Conservation (phyloP, 495 filamentous ascomycete genomes). For the Xylaria grammica region DNA sequence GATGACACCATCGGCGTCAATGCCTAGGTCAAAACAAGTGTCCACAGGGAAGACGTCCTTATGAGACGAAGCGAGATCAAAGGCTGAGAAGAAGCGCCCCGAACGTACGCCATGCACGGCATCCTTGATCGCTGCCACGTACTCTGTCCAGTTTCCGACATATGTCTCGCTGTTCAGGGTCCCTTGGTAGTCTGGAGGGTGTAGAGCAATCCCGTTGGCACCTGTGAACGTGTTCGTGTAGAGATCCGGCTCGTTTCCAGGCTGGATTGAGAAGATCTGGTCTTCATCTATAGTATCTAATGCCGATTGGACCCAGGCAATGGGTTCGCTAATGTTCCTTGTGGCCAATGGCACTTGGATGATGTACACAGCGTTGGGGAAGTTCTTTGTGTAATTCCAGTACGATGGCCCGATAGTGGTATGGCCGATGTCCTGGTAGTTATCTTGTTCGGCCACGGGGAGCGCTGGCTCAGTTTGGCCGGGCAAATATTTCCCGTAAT, state of each 20-base stretch:
- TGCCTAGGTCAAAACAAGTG: slow-evolving; percentile 35
- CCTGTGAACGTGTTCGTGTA: slow-evolving; percentile 31
- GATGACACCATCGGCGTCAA: slow-evolving; percentile 29
- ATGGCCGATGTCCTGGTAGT: slow-evolving; percentile 35
- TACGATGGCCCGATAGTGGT: slow-evolving; percentile 38
- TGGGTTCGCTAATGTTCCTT: slow-evolving; percentile 35
- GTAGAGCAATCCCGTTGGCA: slow-evolving; percentile 30
- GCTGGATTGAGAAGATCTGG: slow-evolving; percentile 38
- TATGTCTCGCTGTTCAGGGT: slow-evolving; percentile 34
- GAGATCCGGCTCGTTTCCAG: slow-evolving; percentile 36
- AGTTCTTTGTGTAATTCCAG: slow-evolving; percentile 33
- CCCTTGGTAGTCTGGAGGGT: slow-evolving; percentile 37
- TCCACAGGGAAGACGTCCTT: slow-evolving; percentile 31
- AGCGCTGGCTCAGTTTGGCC: slow-evolving; percentile 34
- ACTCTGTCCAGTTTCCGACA: slow-evolving; percentile 36
- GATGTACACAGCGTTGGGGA: slow-evolving; percentile 34
- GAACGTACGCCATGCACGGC: slow-evolving; percentile 22
- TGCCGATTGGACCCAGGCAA: slow-evolving; percentile 35
- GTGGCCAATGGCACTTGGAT: slow-evolving; percentile 39
- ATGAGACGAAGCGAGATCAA: slow-evolving; percentile 33
- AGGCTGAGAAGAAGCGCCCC: slow-evolving; percentile 34
- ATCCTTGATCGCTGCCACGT: slow-evolving; percentile 28
- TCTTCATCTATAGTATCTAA: slow-evolving; percentile 28
- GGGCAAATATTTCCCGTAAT: slow-evolving; percentile 37
- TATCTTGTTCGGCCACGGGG: slow-evolving; percentile 33